A percentile compares a stretch with the other conserved stretches of the same genome.
These are phyloP conservation scores for Clavispora carvajalis DNA, from an alignment of 805 yeast genomes.

Conservation along the genomic window DNA sequence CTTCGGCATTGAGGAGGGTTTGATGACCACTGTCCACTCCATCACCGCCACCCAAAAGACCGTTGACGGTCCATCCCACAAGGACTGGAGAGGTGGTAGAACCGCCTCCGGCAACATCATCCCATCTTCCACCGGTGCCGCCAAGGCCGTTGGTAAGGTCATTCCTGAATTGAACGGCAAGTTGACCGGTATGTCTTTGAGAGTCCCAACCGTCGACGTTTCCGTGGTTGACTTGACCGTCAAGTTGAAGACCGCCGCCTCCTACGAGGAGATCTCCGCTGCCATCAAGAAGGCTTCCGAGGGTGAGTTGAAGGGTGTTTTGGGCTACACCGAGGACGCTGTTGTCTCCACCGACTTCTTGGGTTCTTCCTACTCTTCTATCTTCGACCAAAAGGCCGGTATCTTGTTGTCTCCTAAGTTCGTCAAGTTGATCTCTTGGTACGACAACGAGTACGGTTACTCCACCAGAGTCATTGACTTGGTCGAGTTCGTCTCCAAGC, in stretches of 20 bases:
- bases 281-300: conserved; percentile 27
- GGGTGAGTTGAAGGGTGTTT: conserved; percentile 30
- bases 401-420: conserved; percentile 32
- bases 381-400: conserved; percentile 32
- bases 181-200: conserved; percentile 32
- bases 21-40: conserved; percentile 35
- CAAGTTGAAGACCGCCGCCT: conserved; percentile 25
- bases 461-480: conserved; percentile 34
- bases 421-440: conserved; percentile 33
- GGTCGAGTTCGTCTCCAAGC: conserved; percentile 24
- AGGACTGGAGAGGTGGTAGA: conserved; percentile 38
- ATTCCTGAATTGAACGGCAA: conserved; percentile 34
- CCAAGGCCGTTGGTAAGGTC: conserved; percentile 35
- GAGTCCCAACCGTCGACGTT: conserved; percentile 33
- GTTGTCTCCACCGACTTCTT: conserved; percentile 32
- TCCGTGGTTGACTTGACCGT: conserved; percentile 34
- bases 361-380: conserved; percentile 25
- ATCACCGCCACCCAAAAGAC: conserved; percentile 35
- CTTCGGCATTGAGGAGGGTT: conserved; percentile 32
- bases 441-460: conserved; percentile 34
- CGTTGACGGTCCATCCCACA: conserved; percentile 35
- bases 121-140: conserved; percentile 35
- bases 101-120: conserved; percentile 33
- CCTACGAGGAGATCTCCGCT: conserved; percentile 30
- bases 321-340: conserved; percentile 33